phyloP scores from a whole-genome alignment of 345 rosid species.

The Camelina sativa region DNA sequence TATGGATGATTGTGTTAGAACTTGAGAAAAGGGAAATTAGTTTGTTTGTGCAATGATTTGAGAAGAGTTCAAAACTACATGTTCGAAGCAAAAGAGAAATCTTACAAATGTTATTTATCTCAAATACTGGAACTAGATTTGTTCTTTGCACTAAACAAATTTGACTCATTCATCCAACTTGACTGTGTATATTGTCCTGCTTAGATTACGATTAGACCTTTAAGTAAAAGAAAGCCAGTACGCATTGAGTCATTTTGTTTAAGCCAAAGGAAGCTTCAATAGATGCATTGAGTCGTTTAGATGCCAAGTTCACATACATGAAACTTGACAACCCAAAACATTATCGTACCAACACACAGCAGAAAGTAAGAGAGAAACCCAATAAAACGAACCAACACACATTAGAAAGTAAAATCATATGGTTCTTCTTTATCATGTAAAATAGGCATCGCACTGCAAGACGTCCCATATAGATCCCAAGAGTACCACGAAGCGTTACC shows the following conservation, averaged over 20 bases:
- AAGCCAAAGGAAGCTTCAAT: background rate
- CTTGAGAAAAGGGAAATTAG: background rate
- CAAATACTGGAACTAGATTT: background rate
- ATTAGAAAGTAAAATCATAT: no score
- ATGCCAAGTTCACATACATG: background rate
- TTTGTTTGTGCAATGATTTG: background rate
- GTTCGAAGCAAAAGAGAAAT: background rate
- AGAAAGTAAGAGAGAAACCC: no score
- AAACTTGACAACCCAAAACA: no score
- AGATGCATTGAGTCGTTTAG: background rate
- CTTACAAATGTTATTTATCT: background rate
- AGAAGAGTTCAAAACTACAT: background rate
- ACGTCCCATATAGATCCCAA: no score
- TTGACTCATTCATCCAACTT: background rate
- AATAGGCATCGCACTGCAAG: no score
- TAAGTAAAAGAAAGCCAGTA: background rate
- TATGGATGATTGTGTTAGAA: slow-evolving; percentile 9
- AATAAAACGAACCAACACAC: no score
- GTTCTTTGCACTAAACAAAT: background rate
- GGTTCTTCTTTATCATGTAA: no score
- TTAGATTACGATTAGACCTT: background rate
- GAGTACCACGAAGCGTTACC: no score
- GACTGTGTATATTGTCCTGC: background rate
- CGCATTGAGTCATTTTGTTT: no score
- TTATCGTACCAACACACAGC: background rate